Base-by-base conservation (phyloP, 768 basidiomycete genomes). In the Hirschioporus abietinus region DNA sequence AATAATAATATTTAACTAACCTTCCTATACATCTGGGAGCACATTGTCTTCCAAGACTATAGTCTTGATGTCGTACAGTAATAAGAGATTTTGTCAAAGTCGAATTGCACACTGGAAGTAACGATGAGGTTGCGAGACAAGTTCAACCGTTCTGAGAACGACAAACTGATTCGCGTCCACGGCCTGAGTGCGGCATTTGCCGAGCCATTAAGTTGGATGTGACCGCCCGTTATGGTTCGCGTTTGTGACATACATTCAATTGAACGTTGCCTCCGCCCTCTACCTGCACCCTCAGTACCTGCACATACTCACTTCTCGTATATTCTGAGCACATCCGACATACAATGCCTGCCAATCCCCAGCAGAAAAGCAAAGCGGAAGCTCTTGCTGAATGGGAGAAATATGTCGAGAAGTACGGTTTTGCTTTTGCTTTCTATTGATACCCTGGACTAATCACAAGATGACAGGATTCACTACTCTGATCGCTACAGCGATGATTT, bases 401-500 rank as follows among this genome's bases (percentile, higher is more conserved):
- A 74, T 91, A 89, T 73, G 90, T 92, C 65, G 88, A 91, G 74
- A 92, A 88, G 91, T 90, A 61, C 63, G 65, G 67, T 65, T 65
- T 58, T 69, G 67, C 25, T 61, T 68, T 15, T 61, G 60, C 20
- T 61, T 63, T 59, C 25, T 63, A 58, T 66, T 66, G 67, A 66
- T 72, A 72, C 30, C 30, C 30, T 30, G 66, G 65, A 70, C 66
- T 68, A 59, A 70, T 69, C 66, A 63, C 36, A 60, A 65, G 30
- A 65, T 64, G 58, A 24, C 70, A 94, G 92, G 76, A 95, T 95
- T 72, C 89, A 93, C 73, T 95, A 95, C 74, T 95, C 93, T 68
- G 92, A 94, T 77, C 88, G 92, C 69, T 95, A 98, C 76, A 86
- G 92, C 8, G 96, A 99, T 77, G 93, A 96, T 76, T 79, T 85